phyloP scores from a whole-genome alignment of 1,284 basidiomycete genomes.

The Afroboletus lepidellus region DNA sequence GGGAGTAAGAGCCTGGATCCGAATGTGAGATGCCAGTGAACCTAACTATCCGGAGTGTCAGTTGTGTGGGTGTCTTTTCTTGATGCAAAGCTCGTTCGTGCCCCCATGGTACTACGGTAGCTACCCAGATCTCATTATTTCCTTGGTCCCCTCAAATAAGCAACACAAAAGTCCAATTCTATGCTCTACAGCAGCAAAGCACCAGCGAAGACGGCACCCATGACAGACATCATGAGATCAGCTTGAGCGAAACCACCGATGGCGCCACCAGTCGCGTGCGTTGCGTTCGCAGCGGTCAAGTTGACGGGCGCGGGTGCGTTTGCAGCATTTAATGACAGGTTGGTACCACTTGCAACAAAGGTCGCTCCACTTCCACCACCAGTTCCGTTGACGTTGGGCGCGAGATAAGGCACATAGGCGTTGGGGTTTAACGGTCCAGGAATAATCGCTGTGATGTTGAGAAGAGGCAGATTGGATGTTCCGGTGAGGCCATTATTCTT shows the following conservation, averaged over 20 bases:
- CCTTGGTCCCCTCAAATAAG: not conserved
- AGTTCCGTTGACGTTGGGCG: constrained; percentile 38
- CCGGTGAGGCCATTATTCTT: constrained; percentile 29
- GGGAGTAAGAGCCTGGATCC: no score
- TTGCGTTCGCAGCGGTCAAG: constrained; percentile 28
- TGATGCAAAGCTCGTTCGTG: no score
- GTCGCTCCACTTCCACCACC: constrained; percentile 42
- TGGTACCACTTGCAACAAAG: constrained; percentile 35
- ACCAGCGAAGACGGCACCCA: not conserved
- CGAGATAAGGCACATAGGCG: constrained; percentile 41
- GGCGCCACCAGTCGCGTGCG: not conserved
- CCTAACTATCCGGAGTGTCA: no score
- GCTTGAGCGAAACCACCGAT: not conserved
- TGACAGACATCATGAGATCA: not conserved
- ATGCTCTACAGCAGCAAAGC: not conserved
- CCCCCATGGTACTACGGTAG: no score
- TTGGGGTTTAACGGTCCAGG: constrained; percentile 38
- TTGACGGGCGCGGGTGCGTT: constrained; percentile 41
- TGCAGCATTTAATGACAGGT: constrained; percentile 35
- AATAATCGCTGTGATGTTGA: constrained; percentile 28
- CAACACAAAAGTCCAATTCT: not conserved
- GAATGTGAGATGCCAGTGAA: no score
- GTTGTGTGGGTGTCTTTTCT: no score
- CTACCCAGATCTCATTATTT: no score
- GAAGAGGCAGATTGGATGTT: constrained; percentile 28